These are phyloP conservation scores for Neurospora hispaniola DNA, from an alignment of 495 filamentous ascomycete species.

Conservation along the genomic window DNA sequence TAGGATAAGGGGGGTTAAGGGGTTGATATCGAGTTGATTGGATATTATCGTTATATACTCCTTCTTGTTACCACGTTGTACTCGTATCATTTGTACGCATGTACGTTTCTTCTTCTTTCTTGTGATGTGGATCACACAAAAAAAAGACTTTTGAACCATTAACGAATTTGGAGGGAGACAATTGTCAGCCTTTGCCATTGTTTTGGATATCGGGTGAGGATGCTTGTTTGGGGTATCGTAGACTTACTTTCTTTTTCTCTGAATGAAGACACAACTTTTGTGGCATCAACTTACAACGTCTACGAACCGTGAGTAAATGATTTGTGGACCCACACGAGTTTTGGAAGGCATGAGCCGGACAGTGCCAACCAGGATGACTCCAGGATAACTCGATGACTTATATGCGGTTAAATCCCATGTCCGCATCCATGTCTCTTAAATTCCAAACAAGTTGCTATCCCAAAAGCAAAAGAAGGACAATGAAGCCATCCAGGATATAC, in stretches of 20 bases:
- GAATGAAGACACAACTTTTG: no score
- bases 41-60: neutral
- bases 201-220: no score
- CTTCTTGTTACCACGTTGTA: neutral
- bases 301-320: no score
- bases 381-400: neutral
- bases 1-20: neutral
- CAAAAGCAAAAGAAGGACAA: neutral
- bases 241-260: neutral
- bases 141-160: neutral
- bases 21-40: neutral
- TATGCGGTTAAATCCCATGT: neutral
- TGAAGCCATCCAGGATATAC: neutral
- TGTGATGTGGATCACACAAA: neutral
- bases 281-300: no score
- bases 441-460: neutral
- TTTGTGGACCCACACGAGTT: no score
- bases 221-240: neutral
- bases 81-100: neutral
- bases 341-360: no score
- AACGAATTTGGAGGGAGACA: neutral
- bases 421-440: neutral
- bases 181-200: neutral
- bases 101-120: neutral
- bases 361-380: neutral